Evolutionary conservation across 1,284 basidiomycete genomes (phyloP).

Genomic region (Hemileia vastatrix): DNA sequence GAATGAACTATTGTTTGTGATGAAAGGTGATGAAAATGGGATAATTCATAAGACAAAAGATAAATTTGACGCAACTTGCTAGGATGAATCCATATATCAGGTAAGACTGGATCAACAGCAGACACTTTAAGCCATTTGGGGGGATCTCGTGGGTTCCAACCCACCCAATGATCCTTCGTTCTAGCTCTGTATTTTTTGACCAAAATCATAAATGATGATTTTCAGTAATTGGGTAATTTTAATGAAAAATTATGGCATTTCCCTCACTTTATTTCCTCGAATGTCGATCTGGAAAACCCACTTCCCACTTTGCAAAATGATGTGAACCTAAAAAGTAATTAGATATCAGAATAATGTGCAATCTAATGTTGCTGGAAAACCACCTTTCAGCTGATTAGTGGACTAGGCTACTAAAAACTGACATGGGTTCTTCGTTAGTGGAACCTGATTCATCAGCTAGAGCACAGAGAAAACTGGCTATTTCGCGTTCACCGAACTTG

Average conservation of each 20-base stretch:
- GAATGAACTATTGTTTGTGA: slow-evolving; percentile 7
- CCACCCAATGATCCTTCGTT: slow-evolving; percentile 11
- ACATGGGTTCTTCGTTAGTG: slow-evolving; percentile 2
- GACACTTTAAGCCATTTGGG: slow-evolving; percentile 15
- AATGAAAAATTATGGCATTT: too few relatives aligned
- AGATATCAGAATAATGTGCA: background rate
- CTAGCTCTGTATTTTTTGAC: too few relatives aligned
- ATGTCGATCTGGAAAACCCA: too few relatives aligned
- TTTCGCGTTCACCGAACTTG: slow-evolving; percentile 1
- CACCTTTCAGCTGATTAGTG: background rate
- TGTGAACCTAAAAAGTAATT: slow-evolving; percentile 5
- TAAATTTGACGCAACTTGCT: slow-evolving; percentile 1
- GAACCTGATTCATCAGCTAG: slow-evolving; percentile 9
- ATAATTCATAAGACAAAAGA: background rate
- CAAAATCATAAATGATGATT: too few relatives aligned
- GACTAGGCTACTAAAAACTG: slow-evolving; percentile 2
- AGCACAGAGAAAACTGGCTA: slow-evolving; percentile 12
- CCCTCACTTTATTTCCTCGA: too few relatives aligned
- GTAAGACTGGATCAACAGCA: background rate
- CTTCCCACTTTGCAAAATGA: slow-evolving; percentile 11
- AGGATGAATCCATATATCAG: slow-evolving; percentile 15
- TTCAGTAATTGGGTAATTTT: too few relatives aligned
- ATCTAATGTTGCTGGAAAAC: background rate
- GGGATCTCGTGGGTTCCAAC: slow-evolving; percentile 1
- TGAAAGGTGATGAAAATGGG: background rate